These are phyloP conservation scores for Cordyceps tenuipes DNA, from an alignment of 2,329 filamentous ascomycete genomes.

Conservation along the genomic window DNA sequence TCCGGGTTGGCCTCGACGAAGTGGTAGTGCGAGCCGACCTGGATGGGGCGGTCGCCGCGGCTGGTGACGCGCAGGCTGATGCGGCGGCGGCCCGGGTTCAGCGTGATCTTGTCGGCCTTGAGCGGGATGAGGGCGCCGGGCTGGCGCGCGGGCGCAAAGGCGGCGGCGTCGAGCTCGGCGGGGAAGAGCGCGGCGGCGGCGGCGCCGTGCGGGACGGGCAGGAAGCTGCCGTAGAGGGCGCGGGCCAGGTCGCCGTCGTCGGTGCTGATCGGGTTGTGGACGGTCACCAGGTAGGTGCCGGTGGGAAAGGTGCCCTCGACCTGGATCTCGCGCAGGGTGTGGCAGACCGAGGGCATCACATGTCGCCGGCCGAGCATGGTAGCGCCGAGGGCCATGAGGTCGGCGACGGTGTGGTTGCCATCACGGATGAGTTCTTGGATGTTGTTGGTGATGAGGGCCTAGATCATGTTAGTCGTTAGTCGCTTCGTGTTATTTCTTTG, in stretches of 20 bases:
- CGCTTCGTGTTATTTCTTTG: neutral
- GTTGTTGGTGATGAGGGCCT: slow-evolving; percentile 78
- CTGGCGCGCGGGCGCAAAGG: slow-evolving; percentile 58
- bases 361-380: slow-evolving; percentile 91
- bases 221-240: slow-evolving; percentile 84
- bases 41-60: slow-evolving; percentile 80
- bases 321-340: slow-evolving; percentile 75
- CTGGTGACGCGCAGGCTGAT: slow-evolving; percentile 76
- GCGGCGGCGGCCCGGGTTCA: slow-evolving; percentile 69
- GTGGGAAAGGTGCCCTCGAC: slow-evolving; percentile 89
- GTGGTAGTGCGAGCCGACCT: slow-evolving; percentile 78
- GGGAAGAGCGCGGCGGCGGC: slow-evolving; percentile 52
- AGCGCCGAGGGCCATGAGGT: slow-evolving; percentile 85
- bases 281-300: slow-evolving; percentile 89
- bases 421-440: slow-evolving; percentile 96
- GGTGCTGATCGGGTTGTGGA: slow-evolving; percentile 79
- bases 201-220: slow-evolving; percentile 62
- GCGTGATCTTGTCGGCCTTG: slow-evolving; percentile 53
- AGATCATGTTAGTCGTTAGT: slow-evolving; percentile 12
- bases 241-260: slow-evolving; percentile 81
- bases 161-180: slow-evolving; percentile 46
- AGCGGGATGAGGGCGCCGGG: slow-evolving; percentile 76
- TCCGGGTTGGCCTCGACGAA: slow-evolving; percentile 92
- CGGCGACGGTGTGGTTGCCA: slow-evolving; percentile 84
- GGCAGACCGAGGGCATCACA: slow-evolving; percentile 73